Evolutionary conservation across 2,329 filamentous ascomycete genomes (phyloP), one percentile per base, ranked within the genome.

Genomic region (Orbilia blumenaviensis): DNA sequence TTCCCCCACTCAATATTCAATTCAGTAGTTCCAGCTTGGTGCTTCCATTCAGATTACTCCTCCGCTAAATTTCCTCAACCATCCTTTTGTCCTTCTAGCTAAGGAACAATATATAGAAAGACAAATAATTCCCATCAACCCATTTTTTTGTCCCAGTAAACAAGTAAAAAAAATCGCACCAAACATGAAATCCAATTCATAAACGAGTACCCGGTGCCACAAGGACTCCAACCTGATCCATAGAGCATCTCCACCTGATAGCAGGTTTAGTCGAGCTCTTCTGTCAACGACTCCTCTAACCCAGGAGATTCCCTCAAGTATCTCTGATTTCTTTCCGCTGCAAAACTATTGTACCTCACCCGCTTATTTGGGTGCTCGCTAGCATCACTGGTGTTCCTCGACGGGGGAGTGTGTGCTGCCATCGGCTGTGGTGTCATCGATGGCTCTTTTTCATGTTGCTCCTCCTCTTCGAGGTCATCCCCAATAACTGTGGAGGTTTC

Each of bases 291-390:
- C 41, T 77, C 50, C 38, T 61, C 60, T 54, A 77, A 63, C 14
- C 60, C 72, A 14, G 72, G 72, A 14, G 72, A 76, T 29, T 75
- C 71, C 21, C 69, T 62, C 12, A 75, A 44, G 18, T 67, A 75
- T 21, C 54, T 52, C 18, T 75, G 69, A 16, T 75, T 75, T 32
- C 69, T 75, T 41, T 75, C 62, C 9, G 69, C 69, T 6, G 62
- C 69, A 18, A 58, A 61, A 21, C 56, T 76, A 29, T 76, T 18
- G 16, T 76, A 76, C 61, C 72, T 58, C 10, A 62, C 66, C 23
- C 72, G 18, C 32, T 76, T 76, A 38, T 60, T 69, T n/a, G 72
- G 72, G 21, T 76, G 64, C 23, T 38, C 64, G 41, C 64, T 66
- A 14, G 64, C 50, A 21, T 66, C 58, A 25, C 62, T 76, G 6